Evolutionary conservation across 495 filamentous ascomycete genomes (phyloP).

Genomic region (Xylaria palmicola): DNA sequence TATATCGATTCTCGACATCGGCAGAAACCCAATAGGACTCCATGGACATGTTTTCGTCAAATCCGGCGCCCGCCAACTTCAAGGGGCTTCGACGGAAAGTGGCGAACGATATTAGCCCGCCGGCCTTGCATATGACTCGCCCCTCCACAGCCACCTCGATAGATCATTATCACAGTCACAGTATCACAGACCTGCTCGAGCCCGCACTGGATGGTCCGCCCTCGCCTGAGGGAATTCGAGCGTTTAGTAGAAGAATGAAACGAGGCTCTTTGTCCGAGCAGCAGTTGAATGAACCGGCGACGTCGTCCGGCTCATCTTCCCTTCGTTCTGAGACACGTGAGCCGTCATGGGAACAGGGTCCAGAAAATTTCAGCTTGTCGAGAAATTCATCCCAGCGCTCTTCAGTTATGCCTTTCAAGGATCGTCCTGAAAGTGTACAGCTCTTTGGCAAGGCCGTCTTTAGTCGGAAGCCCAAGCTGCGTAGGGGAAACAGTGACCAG

Average conservation of each 20-base stretch:
- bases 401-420: slow-evolving; percentile 42
- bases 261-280: slow-evolving; percentile 44
- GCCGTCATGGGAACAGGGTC: slow-evolving; percentile 44
- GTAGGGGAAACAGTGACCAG: slow-evolving; percentile 43
- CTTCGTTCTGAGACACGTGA: slow-evolving; percentile 43
- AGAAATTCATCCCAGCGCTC: slow-evolving; percentile 52
- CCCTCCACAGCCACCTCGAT: slow-evolving; percentile 17
- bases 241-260: slow-evolving; percentile 51
- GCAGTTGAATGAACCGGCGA: slow-evolving; percentile 43
- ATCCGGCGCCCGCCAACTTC: slow-evolving; percentile 16
- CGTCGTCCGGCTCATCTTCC: slow-evolving; percentile 50
- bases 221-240: slow-evolving; percentile 53
- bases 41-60: slow-evolving; percentile 26
- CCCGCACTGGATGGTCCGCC: slow-evolving; percentile 54
- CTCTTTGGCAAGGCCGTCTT: slow-evolving; percentile 56
- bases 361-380: slow-evolving; percentile 42
- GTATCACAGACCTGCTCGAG: slow-evolving; percentile 39
- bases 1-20: slow-evolving; percentile 16
- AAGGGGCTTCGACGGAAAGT: slow-evolving; percentile 22
- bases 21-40: not conserved
- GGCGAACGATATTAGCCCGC: slow-evolving; percentile 9
- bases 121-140: slow-evolving; percentile 14
- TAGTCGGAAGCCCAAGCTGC: slow-evolving; percentile 40
- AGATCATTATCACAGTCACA: slow-evolving; percentile 23
- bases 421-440: slow-evolving; percentile 54